Evolutionary conservation across 257 asterid species (phyloP).

Genomic region (Solanum pimpinellifolium): DNA sequence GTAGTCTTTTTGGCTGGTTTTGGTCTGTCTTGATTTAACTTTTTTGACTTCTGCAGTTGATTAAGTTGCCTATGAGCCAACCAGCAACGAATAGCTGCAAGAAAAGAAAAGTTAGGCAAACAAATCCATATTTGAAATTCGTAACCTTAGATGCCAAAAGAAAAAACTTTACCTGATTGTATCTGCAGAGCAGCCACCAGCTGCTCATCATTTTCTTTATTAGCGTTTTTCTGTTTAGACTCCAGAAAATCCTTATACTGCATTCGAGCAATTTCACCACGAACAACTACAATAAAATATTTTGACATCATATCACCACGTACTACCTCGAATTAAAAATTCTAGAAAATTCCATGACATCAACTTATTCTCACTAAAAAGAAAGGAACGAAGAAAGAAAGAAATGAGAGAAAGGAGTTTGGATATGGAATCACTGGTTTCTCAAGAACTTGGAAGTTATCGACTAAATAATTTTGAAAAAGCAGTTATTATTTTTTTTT

Average conservation of each 20-base stretch:
- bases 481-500: not conserved
- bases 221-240: constrained; percentile 28
- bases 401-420: not conserved
- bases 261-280: constrained; percentile 80
- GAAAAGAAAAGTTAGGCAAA: not conserved
- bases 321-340: not conserved
- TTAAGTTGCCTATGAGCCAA: constrained; percentile 47
- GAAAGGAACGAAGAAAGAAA: not conserved
- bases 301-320: not conserved
- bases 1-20: constrained; percentile 26
- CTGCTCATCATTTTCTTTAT: constrained; percentile 28
- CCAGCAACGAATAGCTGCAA: constrained; percentile 75
- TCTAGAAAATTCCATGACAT: not conserved
- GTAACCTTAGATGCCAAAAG: not conserved
- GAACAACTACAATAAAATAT: constrained; percentile 43
- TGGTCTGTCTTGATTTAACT: constrained; percentile 12
- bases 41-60: constrained; percentile 24
- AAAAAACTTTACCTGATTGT: constrained; percentile 59
- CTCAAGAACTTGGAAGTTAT: not conserved
- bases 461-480: not conserved
- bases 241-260: constrained; percentile 22
- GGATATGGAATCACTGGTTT: not conserved
- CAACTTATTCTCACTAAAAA: not conserved
- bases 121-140: not conserved
- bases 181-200: constrained; percentile 47